phyloP scores from a whole-genome alignment of 768 basidiomycete species.

The Psilocybe cubensis region DNA sequence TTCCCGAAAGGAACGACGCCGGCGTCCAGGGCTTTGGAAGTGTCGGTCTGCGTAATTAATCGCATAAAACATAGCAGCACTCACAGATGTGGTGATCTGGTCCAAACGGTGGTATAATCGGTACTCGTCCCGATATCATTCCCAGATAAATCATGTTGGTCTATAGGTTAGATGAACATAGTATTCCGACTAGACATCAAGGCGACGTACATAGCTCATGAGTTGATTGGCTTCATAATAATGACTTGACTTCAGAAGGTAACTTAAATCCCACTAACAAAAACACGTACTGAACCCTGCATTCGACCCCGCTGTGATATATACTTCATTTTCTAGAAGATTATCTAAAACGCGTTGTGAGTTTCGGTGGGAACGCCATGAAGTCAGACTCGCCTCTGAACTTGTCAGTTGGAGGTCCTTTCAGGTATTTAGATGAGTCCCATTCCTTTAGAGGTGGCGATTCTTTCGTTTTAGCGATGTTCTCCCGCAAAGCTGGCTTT shows the following conservation, averaged over 20 bases:
- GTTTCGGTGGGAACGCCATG: not conserved
- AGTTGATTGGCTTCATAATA: constrained; percentile 36
- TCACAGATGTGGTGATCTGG: constrained; percentile 44
- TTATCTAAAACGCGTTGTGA: constrained; percentile 20
- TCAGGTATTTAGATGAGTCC: constrained; percentile 12
- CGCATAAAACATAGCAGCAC: not conserved
- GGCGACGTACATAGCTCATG: constrained; percentile 32
- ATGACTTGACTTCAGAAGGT: not conserved
- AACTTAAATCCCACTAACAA: not conserved
- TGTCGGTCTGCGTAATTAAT: not conserved
- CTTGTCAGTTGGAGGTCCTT: constrained; percentile 18
- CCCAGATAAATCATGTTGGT: constrained; percentile 53
- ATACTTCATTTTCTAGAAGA: constrained; percentile 47
- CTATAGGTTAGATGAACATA: constrained; percentile 24
- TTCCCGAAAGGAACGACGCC: constrained; percentile 41
- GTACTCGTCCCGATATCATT: constrained; percentile 44
- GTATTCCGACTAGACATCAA: not conserved
- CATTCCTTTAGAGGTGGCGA: not conserved
- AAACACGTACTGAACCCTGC: constrained; percentile 55
- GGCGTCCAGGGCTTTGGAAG: constrained; percentile 28
- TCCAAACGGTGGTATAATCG: constrained; percentile 51
- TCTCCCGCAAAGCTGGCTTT: not conserved
- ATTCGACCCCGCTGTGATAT: constrained; percentile 58
- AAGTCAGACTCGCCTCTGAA: constrained; percentile 21
- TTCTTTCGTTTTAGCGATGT: not conserved